Evolutionary conservation across 345 rosid species (phyloP).

Genomic region (Mangifera indica): DNA sequence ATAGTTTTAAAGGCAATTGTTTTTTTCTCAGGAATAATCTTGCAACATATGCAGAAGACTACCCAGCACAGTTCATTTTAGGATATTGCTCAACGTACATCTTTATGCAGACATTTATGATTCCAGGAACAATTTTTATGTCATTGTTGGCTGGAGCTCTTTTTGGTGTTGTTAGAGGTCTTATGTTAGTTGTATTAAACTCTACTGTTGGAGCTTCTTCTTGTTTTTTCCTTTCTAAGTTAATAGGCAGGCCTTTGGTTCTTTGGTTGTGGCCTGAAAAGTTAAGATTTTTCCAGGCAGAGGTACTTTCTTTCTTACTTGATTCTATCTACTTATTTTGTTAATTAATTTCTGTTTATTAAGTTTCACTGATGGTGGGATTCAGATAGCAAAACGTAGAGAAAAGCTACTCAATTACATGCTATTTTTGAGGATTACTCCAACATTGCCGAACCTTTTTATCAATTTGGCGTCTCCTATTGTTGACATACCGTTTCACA

Average conservation of each 20-base stretch:
- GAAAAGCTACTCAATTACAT: slow-evolving; percentile 94
- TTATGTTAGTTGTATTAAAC: slow-evolving; percentile 83
- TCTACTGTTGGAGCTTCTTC: slow-evolving; percentile 95
- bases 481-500: slow-evolving; percentile 91
- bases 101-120: slow-evolving; percentile 99
- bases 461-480: slow-evolving; percentile 98
- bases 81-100: slow-evolving; percentile 96
- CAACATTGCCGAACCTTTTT: slow-evolving; percentile 90
- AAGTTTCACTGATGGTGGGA: background rate
- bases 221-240: slow-evolving; percentile 85
- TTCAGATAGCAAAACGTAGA: slow-evolving; percentile 82
- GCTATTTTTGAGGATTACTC: slow-evolving; percentile 96
- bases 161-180: slow-evolving; percentile 84
- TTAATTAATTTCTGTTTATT: slow-evolving; percentile 6
- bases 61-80: slow-evolving; percentile 77
- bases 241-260: slow-evolving; percentile 90
- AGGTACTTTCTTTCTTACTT: slow-evolving; percentile 42
- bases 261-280: slow-evolving; percentile 97
- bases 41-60: slow-evolving; percentile 67
- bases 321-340: background rate
- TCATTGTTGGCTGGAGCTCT: slow-evolving; percentile 98
- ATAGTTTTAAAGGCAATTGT: background rate
- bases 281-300: slow-evolving; percentile 87
- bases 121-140: slow-evolving; percentile 99
- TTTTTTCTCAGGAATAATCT: slow-evolving; percentile 65